Conservation (phyloP, 805 yeast species). For the Hanseniaspora hatyaiensis region DNA sequence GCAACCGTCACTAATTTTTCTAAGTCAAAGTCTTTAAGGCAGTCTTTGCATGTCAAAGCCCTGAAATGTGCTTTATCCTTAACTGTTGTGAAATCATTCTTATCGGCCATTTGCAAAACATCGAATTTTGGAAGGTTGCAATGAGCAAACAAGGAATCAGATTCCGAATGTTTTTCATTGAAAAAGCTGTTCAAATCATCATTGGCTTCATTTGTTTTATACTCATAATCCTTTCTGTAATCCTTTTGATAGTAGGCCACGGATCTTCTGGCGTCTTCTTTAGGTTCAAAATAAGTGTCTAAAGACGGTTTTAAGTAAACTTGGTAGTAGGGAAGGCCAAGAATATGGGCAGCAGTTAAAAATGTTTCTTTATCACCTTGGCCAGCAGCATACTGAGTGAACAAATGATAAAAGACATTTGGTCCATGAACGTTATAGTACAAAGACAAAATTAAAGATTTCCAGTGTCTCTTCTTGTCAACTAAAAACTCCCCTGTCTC, state of each 20-base stretch:
- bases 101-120: slow-evolving; percentile 24
- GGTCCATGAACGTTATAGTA: slow-evolving; percentile 67
- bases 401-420: slow-evolving; percentile 52
- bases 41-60: slow-evolving; percentile 3
- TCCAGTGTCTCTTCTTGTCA: slow-evolving; percentile 48
- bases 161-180: slow-evolving; percentile 12
- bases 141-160: slow-evolving; percentile 30
- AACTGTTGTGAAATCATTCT: slow-evolving; percentile 19
- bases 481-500: slow-evolving; percentile 64
- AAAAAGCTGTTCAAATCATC: slow-evolving; percentile 8
- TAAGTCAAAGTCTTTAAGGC: slow-evolving; percentile 10
- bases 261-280: slow-evolving; percentile 40
- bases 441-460: slow-evolving; percentile 46
- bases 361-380: slow-evolving; percentile 75
- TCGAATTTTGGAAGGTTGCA: slow-evolving; percentile 33
- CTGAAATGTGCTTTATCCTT: slow-evolving; percentile 15
- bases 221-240: slow-evolving; percentile 45
- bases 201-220: slow-evolving; percentile 5
- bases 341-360: slow-evolving; percentile 48
- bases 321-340: slow-evolving; percentile 40
- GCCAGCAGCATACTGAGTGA: slow-evolving; percentile 68
- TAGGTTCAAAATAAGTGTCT: slow-evolving; percentile 29
- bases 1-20: slow-evolving; percentile 4
- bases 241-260: slow-evolving; percentile 69
- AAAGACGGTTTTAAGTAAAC: slow-evolving; percentile 31